phyloP scores from a whole-genome alignment of 2,329 filamentous ascomycete genomes.

The Nemania sp. region DNA sequence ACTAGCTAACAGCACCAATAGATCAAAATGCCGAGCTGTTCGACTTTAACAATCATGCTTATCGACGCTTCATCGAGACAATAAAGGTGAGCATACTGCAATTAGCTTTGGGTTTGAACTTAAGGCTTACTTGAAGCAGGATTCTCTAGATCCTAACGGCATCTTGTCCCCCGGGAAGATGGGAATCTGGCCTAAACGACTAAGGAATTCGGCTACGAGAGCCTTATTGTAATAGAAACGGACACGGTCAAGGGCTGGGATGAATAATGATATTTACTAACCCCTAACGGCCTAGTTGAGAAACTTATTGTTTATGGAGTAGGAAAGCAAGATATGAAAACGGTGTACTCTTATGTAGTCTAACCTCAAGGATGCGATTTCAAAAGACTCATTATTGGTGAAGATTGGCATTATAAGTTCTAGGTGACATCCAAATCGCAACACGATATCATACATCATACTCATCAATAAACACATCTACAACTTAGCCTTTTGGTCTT shows the following conservation, averaged over 20 bases:
- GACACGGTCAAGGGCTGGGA: neutral
- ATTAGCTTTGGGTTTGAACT: neutral
- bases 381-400: neutral
- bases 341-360: neutral
- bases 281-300: neutral
- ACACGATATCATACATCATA: slow-evolving; percentile 7
- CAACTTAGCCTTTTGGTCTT: slow-evolving; percentile 58
- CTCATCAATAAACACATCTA: slow-evolving; percentile 39
- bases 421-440: neutral
- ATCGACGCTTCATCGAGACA: slow-evolving; percentile 55
- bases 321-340: neutral
- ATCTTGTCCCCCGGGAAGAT: slow-evolving; percentile 56
- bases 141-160: slow-evolving; percentile 54
- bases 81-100: slow-evolving; percentile 51
- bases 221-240: neutral
- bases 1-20: slow-evolving; percentile 33
- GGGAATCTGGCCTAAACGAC: slow-evolving; percentile 53
- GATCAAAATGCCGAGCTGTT: slow-evolving; percentile 54
- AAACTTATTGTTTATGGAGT: no score
- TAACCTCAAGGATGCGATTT: neutral
- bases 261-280: neutral
- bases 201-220: slow-evolving; percentile 26
- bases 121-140: slow-evolving; percentile 40
- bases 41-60: slow-evolving; percentile 55
- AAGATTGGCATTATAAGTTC: neutral